Conservation (phyloP, 441 rosid species). For the Erysimum pusillum region DNA sequence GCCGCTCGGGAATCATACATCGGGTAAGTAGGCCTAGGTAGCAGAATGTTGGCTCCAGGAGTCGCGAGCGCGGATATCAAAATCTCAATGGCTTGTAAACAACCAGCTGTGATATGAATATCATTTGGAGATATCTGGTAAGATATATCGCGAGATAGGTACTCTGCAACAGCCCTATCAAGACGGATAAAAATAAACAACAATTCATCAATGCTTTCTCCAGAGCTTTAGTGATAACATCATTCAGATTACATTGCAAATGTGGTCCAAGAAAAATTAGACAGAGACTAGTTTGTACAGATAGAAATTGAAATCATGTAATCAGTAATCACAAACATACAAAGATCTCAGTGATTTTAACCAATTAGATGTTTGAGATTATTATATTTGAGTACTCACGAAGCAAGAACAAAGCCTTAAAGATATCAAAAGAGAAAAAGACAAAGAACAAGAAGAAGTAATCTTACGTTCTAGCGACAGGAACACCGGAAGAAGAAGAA, state of each 20-base stretch:
- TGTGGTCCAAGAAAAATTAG: too few species aligned
- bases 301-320: background rate
- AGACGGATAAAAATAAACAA: background rate
- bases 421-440: background rate
- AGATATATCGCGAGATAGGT: slow-evolving; percentile 62
- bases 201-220: background rate
- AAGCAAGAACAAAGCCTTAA: background rate
- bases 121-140: slow-evolving; percentile 58
- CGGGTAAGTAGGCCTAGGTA: slow-evolving; percentile 48
- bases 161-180: slow-evolving; percentile 67
- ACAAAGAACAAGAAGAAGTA: background rate
- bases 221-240: too few species aligned
- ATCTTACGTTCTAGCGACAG: slow-evolving; percentile 47
- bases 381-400: background rate
- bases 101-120: slow-evolving; percentile 58
- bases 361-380: background rate
- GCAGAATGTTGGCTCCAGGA: slow-evolving; percentile 60
- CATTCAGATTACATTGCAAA: too few species aligned
- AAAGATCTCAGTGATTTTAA: background rate
- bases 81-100: slow-evolving; percentile 59
- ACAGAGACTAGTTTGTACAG: background rate
- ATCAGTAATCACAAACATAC: background rate
- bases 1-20: slow-evolving; percentile 52
- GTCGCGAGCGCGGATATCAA: slow-evolving; percentile 49
- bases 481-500: slow-evolving; percentile 50